These are phyloP conservation scores for Coemansia sp. DNA, from an alignment of 192 early-diverging fungal species.

Conservation along the genomic window DNA sequence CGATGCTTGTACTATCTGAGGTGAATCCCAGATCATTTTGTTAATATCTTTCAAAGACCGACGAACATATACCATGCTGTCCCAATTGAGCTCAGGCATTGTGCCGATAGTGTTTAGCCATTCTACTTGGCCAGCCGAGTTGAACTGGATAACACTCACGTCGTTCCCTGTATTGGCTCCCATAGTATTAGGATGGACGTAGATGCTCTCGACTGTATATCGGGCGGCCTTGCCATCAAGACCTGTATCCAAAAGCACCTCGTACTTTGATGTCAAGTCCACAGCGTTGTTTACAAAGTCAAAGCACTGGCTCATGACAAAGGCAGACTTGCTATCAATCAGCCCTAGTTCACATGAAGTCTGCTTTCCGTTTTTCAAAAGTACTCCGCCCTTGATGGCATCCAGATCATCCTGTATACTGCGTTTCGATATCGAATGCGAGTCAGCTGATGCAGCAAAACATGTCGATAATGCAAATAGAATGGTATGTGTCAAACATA, in stretches of 20 bases:
- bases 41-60: not conserved
- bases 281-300: not conserved
- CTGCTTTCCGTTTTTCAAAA: not conserved
- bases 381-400: not conserved
- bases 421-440: not conserved
- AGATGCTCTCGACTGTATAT: not conserved
- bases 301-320: not conserved
- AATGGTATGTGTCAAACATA: too few relatives aligned
- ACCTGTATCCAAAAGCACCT: not conserved
- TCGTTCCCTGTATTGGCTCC: not conserved
- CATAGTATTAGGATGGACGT: not conserved
- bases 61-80: not conserved
- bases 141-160: constrained; percentile 5
- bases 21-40: not conserved
- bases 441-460: too few relatives aligned
- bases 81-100: not conserved
- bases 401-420: not conserved
- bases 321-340: not conserved
- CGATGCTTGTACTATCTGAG: not conserved
- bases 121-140: not conserved
- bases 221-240: not conserved
- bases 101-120: not conserved
- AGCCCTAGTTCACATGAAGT: not conserved
- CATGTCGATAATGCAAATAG: too few relatives aligned
- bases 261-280: not conserved